Conservation (phyloP, 148 eudicot genomes). For the Heliamphora exappendiculata region DNA sequence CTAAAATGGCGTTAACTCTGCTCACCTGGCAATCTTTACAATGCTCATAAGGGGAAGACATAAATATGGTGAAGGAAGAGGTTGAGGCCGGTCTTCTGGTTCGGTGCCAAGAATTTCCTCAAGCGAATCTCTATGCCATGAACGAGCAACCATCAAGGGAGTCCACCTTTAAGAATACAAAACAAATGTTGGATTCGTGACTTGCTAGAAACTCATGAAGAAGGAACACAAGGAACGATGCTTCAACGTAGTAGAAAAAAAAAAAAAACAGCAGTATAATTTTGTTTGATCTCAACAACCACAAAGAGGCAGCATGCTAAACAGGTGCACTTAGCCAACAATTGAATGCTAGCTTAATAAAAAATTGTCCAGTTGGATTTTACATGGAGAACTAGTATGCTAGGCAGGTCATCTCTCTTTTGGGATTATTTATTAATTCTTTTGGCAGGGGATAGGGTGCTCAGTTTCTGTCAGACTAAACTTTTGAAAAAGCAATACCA, state of each 20-base stretch:
- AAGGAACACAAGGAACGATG: not conserved
- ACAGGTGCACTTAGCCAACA: not conserved
- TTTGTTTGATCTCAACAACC: not conserved
- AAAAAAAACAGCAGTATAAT: not conserved
- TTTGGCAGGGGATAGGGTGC: no score
- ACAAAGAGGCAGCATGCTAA: not conserved
- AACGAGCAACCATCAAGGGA: conserved; percentile 57
- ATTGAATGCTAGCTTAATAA: not conserved
- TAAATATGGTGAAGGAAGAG: conserved; percentile 42
- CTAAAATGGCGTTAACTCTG: not conserved
- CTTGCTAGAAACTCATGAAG: not conserved
- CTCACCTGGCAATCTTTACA: conserved; percentile 50
- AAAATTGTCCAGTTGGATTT: not conserved
- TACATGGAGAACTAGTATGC: not conserved
- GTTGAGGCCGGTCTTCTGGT: conserved; percentile 19
- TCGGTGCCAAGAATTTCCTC: conserved; percentile 36
- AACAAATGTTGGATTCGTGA: not conserved
- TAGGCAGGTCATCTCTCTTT: not conserved
- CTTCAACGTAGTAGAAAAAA: not conserved
- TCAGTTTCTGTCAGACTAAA: not conserved
- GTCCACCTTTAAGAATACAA: conserved; percentile 35
- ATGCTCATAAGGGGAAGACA: conserved; percentile 61
- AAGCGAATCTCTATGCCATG: conserved; percentile 51
- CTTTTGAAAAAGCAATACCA: not conserved
- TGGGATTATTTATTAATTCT: no score